phyloP scores from a whole-genome alignment of 495 filamentous ascomycete species.

The Hamigera avellanea region DNA sequence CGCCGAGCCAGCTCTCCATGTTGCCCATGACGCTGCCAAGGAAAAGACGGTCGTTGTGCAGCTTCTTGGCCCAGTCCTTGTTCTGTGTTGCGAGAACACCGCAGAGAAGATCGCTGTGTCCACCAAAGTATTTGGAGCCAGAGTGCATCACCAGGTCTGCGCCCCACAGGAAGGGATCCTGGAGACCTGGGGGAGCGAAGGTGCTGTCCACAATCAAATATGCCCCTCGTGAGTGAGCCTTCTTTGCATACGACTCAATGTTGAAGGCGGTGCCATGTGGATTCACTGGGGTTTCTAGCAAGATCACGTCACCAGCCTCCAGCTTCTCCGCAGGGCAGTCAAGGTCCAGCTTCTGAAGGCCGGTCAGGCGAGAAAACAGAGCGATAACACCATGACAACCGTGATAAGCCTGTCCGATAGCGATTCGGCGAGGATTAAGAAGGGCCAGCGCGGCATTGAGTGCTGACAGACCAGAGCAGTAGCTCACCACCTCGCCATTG shows the following conservation, averaged over 20 bases:
- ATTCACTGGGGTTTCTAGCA: slow-evolving; percentile 88
- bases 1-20: slow-evolving; percentile 84
- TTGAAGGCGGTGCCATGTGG: slow-evolving; percentile 70
- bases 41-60: slow-evolving; percentile 54
- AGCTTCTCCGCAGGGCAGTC: slow-evolving; percentile 46
- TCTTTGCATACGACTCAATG: slow-evolving; percentile 54
- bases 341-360: slow-evolving; percentile 52
- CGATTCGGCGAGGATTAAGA: slow-evolving; percentile 65
- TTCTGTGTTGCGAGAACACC: slow-evolving; percentile 60
- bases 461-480: slow-evolving; percentile 74
- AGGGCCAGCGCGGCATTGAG: slow-evolving; percentile 73
- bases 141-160: slow-evolving; percentile 82
- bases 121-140: slow-evolving; percentile 92
- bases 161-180: slow-evolving; percentile 72
- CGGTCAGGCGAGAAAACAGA: slow-evolving; percentile 58
- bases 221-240: slow-evolving; percentile 62
- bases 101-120: slow-evolving; percentile 82
- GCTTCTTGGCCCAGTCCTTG: slow-evolving; percentile 41
- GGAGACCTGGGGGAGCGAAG: slow-evolving; percentile 82
- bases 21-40: slow-evolving; percentile 84
- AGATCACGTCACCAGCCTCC: slow-evolving; percentile 68
- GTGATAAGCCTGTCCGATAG: slow-evolving; percentile 80
- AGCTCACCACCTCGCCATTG: slow-evolving; percentile 56
- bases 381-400: slow-evolving; percentile 77
- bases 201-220: slow-evolving; percentile 79